Conservation (phyloP, 2,329 filamentous ascomycete genomes). For the Orbilia ellipsospora region DNA sequence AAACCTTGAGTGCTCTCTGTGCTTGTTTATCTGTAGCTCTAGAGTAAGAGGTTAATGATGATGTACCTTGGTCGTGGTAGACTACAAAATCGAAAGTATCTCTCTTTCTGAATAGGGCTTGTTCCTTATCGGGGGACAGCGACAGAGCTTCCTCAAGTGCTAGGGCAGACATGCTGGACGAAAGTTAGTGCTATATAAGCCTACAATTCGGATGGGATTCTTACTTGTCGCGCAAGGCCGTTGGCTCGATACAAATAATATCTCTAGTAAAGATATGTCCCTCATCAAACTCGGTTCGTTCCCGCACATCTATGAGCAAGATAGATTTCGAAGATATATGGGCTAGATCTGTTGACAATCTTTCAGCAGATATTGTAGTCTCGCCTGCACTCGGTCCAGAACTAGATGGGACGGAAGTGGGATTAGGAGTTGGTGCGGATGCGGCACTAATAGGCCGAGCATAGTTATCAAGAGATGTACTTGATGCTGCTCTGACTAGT, state of each 20-base stretch:
- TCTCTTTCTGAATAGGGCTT: constrained; percentile 75
- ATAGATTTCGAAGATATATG: constrained; percentile 71
- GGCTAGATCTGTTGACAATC: constrained; percentile 77
- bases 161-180: constrained; percentile 68
- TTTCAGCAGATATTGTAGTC: constrained; percentile 72
- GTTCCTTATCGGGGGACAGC: constrained; percentile 77
- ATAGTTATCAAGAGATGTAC: constrained; percentile 60
- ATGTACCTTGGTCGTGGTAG: constrained; percentile 82
- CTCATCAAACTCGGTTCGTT: constrained; percentile 81
- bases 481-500: constrained; percentile 29
- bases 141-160: constrained; percentile 76
- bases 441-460: constrained; percentile 58
- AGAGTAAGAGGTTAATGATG: constrained; percentile 60
- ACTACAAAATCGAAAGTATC: constrained; percentile 87
- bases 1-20: constrained; percentile 72
- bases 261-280: constrained; percentile 87
- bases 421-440: constrained; percentile 61
- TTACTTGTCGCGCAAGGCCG: constrained; percentile 76
- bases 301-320: constrained; percentile 85
- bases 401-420: constrained; percentile 60
- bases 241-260: constrained; percentile 90
- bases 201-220: constrained; percentile 63
- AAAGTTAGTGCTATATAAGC: constrained; percentile 8
- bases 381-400: constrained; percentile 62
- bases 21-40: constrained; percentile 62